Percentiles rank a stretch among this genome's conserved stretches.
phyloP scores from a whole-genome alignment of 495 filamentous ascomycete genomes.

The Astrothelium macrocarpum region DNA sequence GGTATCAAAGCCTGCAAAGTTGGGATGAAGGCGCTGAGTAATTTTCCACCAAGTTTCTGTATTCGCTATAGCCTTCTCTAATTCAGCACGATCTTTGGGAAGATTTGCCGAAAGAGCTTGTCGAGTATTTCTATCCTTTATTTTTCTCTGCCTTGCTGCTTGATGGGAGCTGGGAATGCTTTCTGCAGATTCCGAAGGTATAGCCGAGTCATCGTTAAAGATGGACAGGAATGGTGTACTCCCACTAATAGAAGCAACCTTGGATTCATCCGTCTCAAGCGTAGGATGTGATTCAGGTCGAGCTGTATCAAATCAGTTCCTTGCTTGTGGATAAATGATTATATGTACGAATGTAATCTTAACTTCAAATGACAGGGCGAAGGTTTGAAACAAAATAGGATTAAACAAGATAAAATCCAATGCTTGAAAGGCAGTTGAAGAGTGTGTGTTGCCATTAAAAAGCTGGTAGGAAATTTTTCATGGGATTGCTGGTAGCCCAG shows the following conservation, averaged over 20 bases:
- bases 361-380: no score
- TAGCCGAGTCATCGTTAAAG: not conserved
- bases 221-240: not conserved
- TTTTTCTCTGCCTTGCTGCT: not conserved
- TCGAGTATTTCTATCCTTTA: not conserved
- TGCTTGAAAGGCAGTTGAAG: no score
- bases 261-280: not conserved
- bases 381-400: no score
- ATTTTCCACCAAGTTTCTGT: not conserved
- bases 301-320: not conserved
- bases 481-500: no score
- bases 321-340: no score
- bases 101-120: not conserved
- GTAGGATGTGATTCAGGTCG: not conserved
- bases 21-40: not conserved
- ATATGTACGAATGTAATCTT: no score
- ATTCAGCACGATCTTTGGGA: not conserved
- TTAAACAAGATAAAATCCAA: no score
- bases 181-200: not conserved
- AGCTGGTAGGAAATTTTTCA: no score
- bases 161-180: not conserved
- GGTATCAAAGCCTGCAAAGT: not conserved
- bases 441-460: no score
- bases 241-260: not conserved
- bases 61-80: not conserved